Evolutionary conservation across 306 rosid species (phyloP).

Genomic region (Oxytropis ochrocephala): DNA sequence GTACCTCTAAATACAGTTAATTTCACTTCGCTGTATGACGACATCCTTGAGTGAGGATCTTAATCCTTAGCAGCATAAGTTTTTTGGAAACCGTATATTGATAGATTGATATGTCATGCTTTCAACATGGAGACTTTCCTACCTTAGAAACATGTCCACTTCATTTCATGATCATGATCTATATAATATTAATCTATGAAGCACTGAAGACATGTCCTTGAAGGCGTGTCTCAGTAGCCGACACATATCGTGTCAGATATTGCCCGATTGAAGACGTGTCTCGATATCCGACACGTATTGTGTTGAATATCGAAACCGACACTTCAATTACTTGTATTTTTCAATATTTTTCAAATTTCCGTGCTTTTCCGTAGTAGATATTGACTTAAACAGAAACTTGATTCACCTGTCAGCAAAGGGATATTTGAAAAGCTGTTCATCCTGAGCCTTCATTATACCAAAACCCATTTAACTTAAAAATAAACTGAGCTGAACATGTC

Average conservation of each 20-base stretch:
- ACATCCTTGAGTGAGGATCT: background rate
- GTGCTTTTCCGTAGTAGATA: no score
- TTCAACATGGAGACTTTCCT: constrained; percentile 46
- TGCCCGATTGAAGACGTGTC: no score
- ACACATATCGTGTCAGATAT: no score
- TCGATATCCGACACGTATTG: no score
- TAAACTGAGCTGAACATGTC: background rate
- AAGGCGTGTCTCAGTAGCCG: no score
- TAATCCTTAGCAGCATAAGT: no score
- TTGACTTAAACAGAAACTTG: constrained; percentile 51
- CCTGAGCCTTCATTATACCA: background rate
- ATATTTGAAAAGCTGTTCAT: background rate
- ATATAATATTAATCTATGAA: no score
- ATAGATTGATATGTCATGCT: background rate
- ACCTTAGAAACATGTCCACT: constrained; percentile 52
- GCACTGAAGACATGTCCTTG: no score
- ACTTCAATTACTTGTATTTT: no score
- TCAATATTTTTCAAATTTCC: no score
- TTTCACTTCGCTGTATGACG: background rate
- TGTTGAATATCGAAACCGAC: no score
- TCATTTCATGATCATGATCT: constrained; percentile 41
- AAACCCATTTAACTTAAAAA: background rate
- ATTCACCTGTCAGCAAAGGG: constrained; percentile 36
- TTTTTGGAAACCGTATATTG: no score
- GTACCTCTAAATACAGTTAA: background rate